A percentile compares a stretch with the other conserved stretches of the same genome.
These are phyloP conservation scores for Pleurotus sapidus DNA, from an alignment of 768 basidiomycete genomes.

Conservation along the genomic window DNA sequence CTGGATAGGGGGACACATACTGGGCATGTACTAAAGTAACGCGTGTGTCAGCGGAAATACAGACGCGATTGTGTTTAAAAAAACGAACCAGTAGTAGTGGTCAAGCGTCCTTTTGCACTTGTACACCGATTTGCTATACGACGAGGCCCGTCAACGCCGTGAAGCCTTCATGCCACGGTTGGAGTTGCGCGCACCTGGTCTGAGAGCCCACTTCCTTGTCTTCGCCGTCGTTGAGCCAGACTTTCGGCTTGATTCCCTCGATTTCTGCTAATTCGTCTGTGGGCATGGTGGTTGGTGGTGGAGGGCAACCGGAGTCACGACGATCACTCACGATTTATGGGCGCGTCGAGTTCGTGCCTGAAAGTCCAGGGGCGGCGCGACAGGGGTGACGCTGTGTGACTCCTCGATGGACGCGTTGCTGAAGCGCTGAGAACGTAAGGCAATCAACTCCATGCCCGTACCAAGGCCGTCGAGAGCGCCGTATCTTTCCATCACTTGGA, in stretches of 20 bases:
- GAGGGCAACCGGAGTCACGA: too few species aligned
- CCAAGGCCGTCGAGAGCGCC: too few species aligned
- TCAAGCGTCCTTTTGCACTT: conserved; percentile 39
- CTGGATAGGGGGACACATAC: conserved; percentile 15
- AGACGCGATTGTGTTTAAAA: background rate
- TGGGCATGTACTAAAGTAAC: conserved; percentile 26
- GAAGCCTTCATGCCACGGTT: too few species aligned
- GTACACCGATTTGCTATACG: conserved; percentile 35
- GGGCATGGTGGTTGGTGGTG: background rate
- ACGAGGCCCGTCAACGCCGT: too few species aligned
- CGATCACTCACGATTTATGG: too few species aligned
- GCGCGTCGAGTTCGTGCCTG: too few species aligned
- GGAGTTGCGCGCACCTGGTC: conserved; percentile 24
- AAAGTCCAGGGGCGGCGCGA: too few species aligned
- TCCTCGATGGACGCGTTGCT: too few species aligned
- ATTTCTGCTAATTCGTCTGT: conserved; percentile 50
- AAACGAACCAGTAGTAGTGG: conserved; percentile 34
- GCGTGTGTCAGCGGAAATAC: background rate
- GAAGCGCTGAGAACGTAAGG: too few species aligned
- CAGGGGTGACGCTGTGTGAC: too few species aligned
- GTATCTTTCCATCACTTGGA: too few species aligned
- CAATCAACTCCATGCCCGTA: too few species aligned
- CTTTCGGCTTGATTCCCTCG: conserved; percentile 48
- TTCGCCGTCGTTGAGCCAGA: conserved; percentile 43
- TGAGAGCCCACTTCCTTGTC: conserved; percentile 43